These are phyloP conservation scores for Diospyros lotus DNA, from an alignment of 148 eudicot species.

Conservation along the genomic window DNA sequence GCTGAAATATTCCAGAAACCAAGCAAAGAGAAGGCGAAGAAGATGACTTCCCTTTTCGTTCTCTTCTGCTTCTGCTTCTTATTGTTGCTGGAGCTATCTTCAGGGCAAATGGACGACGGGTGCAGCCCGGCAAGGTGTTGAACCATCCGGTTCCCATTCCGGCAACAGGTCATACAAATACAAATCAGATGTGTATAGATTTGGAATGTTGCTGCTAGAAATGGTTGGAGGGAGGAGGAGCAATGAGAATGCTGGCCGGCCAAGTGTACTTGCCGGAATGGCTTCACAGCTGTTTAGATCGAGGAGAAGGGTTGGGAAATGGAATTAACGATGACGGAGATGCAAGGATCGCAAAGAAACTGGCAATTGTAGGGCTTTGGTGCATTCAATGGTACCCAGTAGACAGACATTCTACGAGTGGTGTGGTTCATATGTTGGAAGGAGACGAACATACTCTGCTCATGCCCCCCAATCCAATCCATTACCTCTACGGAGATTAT, in stretches of 20 bases:
- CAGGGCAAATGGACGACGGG: background rate
- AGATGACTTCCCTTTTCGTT: background rate
- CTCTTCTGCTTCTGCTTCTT: background rate
- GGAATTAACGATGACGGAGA: constrained; percentile 13
- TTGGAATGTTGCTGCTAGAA: constrained; percentile 28
- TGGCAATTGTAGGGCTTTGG: constrained; percentile 24
- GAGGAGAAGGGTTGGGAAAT: constrained; percentile 13
- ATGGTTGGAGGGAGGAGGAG: constrained; percentile 17
- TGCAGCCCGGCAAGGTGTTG: constrained; percentile 9
- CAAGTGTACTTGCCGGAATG: constrained; percentile 21
- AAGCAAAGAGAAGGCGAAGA: background rate
- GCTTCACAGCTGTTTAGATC: constrained; percentile 9
- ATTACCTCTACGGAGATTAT: background rate
- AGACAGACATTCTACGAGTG: constrained; percentile 25
- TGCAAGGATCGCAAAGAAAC: constrained; percentile 16
- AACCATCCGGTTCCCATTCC: constrained; percentile 27
- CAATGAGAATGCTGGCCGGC: background rate
- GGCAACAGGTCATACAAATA: constrained; percentile 1
- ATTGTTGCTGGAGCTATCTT: background rate
- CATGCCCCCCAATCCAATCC: constrained; percentile 19
- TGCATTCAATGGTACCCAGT: constrained; percentile 32
- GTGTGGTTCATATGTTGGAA: constrained; percentile 20
- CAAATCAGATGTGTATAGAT: constrained; percentile 25
- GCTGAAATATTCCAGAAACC: too few species aligned
- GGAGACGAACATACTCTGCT: background rate